phyloP scores from a whole-genome alignment of 257 asterid genomes.

The Echites panduratus region DNA sequence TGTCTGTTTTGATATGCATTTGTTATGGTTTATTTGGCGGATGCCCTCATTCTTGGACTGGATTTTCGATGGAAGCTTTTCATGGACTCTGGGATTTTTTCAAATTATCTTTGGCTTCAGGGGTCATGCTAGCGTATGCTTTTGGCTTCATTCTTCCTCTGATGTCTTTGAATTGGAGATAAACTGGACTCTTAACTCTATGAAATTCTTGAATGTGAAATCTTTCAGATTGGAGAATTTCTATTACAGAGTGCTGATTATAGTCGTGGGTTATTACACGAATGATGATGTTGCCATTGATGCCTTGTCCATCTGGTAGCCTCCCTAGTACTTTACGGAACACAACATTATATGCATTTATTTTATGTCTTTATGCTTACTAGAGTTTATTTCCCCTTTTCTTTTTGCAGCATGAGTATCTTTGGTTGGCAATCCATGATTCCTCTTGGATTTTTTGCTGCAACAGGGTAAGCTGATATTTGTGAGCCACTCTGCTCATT shows the following conservation, averaged over 20 bases:
- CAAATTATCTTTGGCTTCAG: slow-evolving; percentile 54
- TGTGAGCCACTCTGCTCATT: not conserved
- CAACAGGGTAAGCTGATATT: slow-evolving; percentile 44
- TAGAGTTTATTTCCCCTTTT: not conserved
- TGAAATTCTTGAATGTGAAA: not conserved
- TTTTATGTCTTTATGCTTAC: not conserved
- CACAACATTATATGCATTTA: not conserved
- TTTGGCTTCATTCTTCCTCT: not conserved
- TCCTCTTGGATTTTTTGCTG: slow-evolving; percentile 59
- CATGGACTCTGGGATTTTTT: slow-evolving; percentile 48
- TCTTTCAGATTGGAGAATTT: slow-evolving; percentile 53
- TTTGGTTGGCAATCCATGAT: slow-evolving; percentile 63
- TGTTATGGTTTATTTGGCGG: slow-evolving; percentile 40
- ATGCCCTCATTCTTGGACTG: slow-evolving; percentile 54
- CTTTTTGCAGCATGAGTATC: slow-evolving; percentile 39
- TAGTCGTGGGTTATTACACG: slow-evolving; percentile 37
- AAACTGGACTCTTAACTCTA: not conserved
- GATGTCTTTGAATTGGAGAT: not conserved
- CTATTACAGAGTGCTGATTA: slow-evolving; percentile 48
- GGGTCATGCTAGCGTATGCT: slow-evolving; percentile 53
- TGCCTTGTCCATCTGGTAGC: slow-evolving; percentile 60
- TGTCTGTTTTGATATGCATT: slow-evolving; percentile 43
- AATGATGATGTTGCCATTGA: slow-evolving; percentile 53
- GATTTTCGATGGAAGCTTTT: slow-evolving; percentile 49
- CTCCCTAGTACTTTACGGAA: slow-evolving; percentile 5